Evolutionary conservation across 2,329 filamentous ascomycete genomes (phyloP).

Genomic region (Hypocrella siamensis): DNA sequence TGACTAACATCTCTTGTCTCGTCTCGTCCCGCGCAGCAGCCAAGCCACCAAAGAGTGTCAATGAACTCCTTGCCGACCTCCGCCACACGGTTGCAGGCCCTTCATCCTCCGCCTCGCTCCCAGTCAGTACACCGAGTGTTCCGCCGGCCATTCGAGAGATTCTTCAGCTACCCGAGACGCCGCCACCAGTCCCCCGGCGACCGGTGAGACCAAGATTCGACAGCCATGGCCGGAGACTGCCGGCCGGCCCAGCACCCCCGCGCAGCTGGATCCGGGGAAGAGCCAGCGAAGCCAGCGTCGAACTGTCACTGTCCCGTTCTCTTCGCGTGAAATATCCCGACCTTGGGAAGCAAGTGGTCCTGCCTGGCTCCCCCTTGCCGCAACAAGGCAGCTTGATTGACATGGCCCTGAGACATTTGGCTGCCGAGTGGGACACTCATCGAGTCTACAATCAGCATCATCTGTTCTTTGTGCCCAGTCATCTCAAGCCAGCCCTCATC

Average conservation of each 20-base stretch:
- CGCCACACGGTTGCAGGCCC: conserved; percentile 27
- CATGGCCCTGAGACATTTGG: conserved; percentile 32
- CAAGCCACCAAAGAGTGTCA: conserved; percentile 29
- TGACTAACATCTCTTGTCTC: not conserved
- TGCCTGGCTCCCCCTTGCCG: conserved; percentile 31
- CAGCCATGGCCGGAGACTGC: conserved; percentile 31
- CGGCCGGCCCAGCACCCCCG: conserved; percentile 43
- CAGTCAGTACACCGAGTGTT: conserved; percentile 31
- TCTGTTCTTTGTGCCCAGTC: conserved; percentile 37
- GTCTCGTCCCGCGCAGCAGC: conserved; percentile 7
- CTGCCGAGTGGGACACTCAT: conserved; percentile 38
- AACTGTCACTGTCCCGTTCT: conserved; percentile 6
- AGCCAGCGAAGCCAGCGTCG: conserved; percentile 5
- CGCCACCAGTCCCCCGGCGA: conserved; percentile 31
- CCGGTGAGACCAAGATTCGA: conserved; percentile 25
- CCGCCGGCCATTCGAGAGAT: conserved; percentile 43
- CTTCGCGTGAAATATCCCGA: conserved; percentile 8
- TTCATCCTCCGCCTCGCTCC: conserved; percentile 12
- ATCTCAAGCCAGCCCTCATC: conserved; percentile 34
- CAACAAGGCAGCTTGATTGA: conserved; percentile 33
- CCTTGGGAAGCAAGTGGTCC: conserved; percentile 10
- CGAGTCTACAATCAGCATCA: conserved; percentile 40
- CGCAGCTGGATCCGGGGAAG: conserved; percentile 33
- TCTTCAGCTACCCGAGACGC: conserved; percentile 42
- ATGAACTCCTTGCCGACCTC: conserved; percentile 42